phyloP scores from a whole-genome alignment of 2,329 filamentous ascomycete genomes.

The Fusarium nanum region DNA sequence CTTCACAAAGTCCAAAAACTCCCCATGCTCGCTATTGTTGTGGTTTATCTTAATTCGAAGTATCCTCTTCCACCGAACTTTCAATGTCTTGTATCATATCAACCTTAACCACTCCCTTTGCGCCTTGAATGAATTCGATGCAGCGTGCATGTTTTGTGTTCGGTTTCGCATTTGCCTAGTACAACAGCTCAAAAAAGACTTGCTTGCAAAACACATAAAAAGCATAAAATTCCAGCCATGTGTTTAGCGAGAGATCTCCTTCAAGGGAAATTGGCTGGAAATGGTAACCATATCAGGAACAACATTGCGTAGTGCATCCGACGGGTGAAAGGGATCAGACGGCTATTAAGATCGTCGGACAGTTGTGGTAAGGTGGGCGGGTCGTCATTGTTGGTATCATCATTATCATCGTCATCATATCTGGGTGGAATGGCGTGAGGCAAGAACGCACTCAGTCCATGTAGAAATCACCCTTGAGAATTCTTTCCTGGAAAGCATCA shows the following conservation, averaged over 20 bases:
- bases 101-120: conserved; percentile 19
- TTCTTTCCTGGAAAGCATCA: conserved; percentile 95
- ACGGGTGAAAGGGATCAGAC: conserved; percentile 6
- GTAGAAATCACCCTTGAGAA: conserved; percentile 97
- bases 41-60: conserved; percentile 31
- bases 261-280: conserved; percentile 21
- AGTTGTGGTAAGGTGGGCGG: conserved; percentile 19
- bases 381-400: conserved; percentile 34
- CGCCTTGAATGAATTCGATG: conserved; percentile 28
- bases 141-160: conserved; percentile 27
- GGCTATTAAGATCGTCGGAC: conserved; percentile 28
- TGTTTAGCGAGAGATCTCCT: conserved; percentile 36
- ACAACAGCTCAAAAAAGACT: conserved; percentile 22
- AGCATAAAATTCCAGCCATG: conserved; percentile 26
- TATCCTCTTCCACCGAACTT: conserved; percentile 4
- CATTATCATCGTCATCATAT: conserved; percentile 40
- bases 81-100: conserved; percentile 3
- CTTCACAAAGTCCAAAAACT: conserved; percentile 27
- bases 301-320: conserved; percentile 24
- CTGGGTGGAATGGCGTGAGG: conserved; percentile 20
- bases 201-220: conserved; percentile 35
- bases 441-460: conserved; percentile 78
- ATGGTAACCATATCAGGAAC: conserved; percentile 24
- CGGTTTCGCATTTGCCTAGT: conserved; percentile 26
- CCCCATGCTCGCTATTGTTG: conserved; percentile 40